Evolutionary conservation across 176 grass and related monocot species (phyloP).

Genomic region (Musa beccarii): DNA sequence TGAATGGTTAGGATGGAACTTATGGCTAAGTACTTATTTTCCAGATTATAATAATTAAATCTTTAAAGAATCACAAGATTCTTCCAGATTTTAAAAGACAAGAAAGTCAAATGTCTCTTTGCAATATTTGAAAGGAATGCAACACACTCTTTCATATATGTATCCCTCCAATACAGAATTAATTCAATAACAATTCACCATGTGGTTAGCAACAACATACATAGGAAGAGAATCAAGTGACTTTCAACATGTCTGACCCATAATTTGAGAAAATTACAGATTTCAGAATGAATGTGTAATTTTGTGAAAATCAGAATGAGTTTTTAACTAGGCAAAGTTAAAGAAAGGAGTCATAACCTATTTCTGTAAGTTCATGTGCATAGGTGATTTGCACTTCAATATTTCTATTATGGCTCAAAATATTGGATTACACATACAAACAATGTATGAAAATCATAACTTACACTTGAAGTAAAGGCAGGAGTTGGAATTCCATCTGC

Average conservation of each 20-base stretch:
- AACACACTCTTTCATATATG: neutral
- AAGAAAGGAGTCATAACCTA: neutral
- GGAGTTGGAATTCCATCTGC: slow-evolving; percentile 58
- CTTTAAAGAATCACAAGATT: neutral
- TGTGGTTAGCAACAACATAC: neutral
- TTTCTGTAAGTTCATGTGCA: neutral
- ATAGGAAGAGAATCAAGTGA: neutral
- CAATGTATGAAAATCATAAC: slow-evolving; percentile 2
- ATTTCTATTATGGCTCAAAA: neutral
- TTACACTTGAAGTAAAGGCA: slow-evolving; percentile 95
- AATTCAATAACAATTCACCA: neutral
- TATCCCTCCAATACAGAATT: too few species aligned
- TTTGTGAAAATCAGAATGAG: too few species aligned
- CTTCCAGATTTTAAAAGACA: neutral
- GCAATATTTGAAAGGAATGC: neutral
- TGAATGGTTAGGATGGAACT: slow-evolving; percentile 2
- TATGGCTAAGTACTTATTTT: neutral
- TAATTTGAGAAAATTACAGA: neutral
- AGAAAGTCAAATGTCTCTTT: neutral
- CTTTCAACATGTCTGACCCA: neutral
- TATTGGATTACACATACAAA: neutral
- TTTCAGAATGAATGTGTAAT: too few species aligned
- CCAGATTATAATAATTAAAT: neutral
- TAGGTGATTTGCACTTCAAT: neutral
- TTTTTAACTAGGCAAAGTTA: neutral